Base-by-base conservation (phyloP, 2,329 filamentous ascomycete species). In the Alternaria sp. region DNA sequence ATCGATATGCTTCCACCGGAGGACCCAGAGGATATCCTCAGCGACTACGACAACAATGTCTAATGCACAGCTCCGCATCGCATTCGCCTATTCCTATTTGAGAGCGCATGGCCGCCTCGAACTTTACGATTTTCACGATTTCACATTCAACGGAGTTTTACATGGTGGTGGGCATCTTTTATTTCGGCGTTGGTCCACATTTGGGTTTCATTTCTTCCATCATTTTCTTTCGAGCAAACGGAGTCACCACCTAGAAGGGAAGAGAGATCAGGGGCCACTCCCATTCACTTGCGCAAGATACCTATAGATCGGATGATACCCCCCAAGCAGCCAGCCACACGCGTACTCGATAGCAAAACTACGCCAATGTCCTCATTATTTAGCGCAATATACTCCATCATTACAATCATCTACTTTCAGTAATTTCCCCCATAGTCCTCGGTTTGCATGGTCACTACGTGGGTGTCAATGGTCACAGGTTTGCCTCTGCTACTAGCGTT, bases 1-100 rank as follows among this genome's bases (percentile, higher is more conserved):
- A 79, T 84, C 62, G 76, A 80, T 40, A 71, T 79, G 61, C 72
- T 83, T 60, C 78, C 81, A 19, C 76, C 78, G 0, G 80, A 82
- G 50, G 81, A 81, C 43, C 77, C 78, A n/a, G 78, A 81, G 40
- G 78, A 77, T 19, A 73, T 80, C 23, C 63, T 79, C 23, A 73
- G 71, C 61, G 77, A 79, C 56, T 78, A 79, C 53, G 75, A 75
- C 23, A 65, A 68, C 28, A 65, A 68, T 21, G 72, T 73, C 40
- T 78, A 62, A 36, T 51, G 21, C 25, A 45, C 26, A 19, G 17
- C 43, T 43, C 25, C 44, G 13, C 45, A 17, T 26, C 21, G 25
- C 17, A 45, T 10, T 59, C n/a, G 12, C 49, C 30, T 43, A 11
- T 40, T 1, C 30, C 30, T 15, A 57, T 15, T 17, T 15, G n/a